Base-by-base conservation (phyloP, 1,139 yeast species). In the Pichia norvegensis region DNA sequence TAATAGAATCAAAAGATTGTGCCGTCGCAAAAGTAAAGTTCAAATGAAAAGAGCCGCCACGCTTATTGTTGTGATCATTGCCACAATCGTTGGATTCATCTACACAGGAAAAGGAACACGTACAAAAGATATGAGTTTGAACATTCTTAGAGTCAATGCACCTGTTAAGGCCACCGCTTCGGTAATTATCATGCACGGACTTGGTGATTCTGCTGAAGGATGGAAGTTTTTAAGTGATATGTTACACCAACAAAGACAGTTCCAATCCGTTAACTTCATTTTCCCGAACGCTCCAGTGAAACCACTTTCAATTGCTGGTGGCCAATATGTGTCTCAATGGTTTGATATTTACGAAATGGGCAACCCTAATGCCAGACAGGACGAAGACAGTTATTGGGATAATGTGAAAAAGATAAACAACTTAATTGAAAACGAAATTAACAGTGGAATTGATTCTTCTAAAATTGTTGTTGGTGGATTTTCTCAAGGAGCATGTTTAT, bases 121-220 rank as follows among this genome's bases (percentile, higher is more conserved):
- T 23, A 35, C 36, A 39, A 7, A 11, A 6, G 11, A 33, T 3
- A 46, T 47, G 45, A 41, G 49, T 23, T 36, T 55, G n/a, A 45
- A 51, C 4, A 52, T 53, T 1, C 33, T 56, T 10, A 51, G 52
- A 38, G 48, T 54, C 16, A 49, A 58, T 11, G 56, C 62, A 9
- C 55, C 56, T 20, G 33, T 44, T 4, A 47, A 42, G 10, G 53
- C 61, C 4, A 67, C 79, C 2, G 82, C 88, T 1, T 81, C 95
- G 1, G 68, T 90, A 29, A 86, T 92, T 29, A 76, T 92, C 52
- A 60, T 87, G 46, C 98, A 92, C 60, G 98, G 98, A 0, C 70
- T 92, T 19, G 98, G 98, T 10, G 98, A 90, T 61, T 64, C 85
- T 2, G 97, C 96, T 8, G 71, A 74, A 27, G 97, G 97, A 2